A percentile compares a stretch with the other conserved stretches of the same genome.
phyloP scores from a whole-genome alignment of 192 early-diverging fungal species.

The Chytriomyces sp. region DNA sequence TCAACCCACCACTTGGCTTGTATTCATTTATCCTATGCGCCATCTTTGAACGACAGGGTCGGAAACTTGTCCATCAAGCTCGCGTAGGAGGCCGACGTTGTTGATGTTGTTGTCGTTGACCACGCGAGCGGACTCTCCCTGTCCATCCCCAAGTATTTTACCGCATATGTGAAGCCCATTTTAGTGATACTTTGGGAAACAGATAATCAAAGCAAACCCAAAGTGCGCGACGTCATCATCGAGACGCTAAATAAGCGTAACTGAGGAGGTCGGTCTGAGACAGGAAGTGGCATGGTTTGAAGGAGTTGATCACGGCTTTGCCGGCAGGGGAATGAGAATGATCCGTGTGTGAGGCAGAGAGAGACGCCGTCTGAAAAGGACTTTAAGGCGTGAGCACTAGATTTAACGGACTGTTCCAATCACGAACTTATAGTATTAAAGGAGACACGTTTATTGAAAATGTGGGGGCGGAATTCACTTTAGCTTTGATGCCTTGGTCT shows the following conservation, averaged over 20 bases:
- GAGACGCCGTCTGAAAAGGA: too few relatives aligned
- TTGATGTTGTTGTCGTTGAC: constrained; percentile 13
- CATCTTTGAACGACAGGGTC: constrained; percentile 11
- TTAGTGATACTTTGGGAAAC: constrained; percentile 5
- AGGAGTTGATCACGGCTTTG: constrained; percentile 5
- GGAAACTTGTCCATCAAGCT: constrained; percentile 13
- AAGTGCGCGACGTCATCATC: constrained; percentile 6
- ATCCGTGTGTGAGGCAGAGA: too few relatives aligned
- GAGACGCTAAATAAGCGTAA: neutral
- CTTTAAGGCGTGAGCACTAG: too few relatives aligned
- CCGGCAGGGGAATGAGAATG: neutral
- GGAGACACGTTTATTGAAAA: too few relatives aligned
- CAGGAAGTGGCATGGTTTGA: constrained; percentile 4
- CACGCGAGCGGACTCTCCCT: constrained; percentile 18
- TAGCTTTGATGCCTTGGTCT: neutral
- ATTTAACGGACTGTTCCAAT: too few relatives aligned
- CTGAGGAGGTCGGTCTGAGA: neutral
- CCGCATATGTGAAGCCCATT: constrained; percentile 7
- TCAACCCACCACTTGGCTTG: neutral
- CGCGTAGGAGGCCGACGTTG: constrained; percentile 4
- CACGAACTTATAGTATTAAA: too few relatives aligned
- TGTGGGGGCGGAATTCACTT: too few relatives aligned
- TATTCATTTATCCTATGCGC: neutral
- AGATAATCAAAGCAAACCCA: constrained; percentile 2
- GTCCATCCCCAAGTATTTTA: constrained; percentile 11